Evolutionary conservation across 2,329 filamentous ascomycete species (phyloP).

Genomic region (Lasiodiplodia hormozganensis): DNA sequence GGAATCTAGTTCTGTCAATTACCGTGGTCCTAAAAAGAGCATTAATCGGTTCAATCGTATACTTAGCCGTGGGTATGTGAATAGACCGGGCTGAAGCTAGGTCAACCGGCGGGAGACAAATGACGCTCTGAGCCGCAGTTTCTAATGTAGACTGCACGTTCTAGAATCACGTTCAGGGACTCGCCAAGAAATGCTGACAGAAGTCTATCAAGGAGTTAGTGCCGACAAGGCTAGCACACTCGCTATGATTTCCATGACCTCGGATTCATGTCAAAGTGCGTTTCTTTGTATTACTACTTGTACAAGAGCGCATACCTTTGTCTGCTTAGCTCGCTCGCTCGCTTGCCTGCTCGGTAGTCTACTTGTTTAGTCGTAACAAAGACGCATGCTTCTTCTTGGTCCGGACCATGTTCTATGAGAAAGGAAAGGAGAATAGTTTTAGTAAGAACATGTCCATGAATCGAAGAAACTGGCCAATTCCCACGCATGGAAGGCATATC

Average conservation of each 20-base stretch:
- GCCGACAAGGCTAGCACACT: neutral
- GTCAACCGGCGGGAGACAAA: too few species aligned
- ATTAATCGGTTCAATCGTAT: too few species aligned
- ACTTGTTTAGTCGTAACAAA: neutral
- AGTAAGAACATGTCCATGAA: neutral
- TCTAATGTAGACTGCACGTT: too few species aligned
- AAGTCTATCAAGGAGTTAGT: neutral
- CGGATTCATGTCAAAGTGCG: neutral
- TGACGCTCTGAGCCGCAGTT: too few species aligned
- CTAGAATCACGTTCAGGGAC: neutral
- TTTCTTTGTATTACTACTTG: neutral
- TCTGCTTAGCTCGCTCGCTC: neutral
- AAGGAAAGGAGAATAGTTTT: neutral
- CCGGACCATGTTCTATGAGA: neutral
- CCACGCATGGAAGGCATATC: neutral
- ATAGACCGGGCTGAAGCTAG: too few species aligned
- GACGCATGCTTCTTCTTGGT: neutral
- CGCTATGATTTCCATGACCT: neutral
- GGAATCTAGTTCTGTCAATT: too few species aligned
- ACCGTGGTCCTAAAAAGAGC: too few species aligned
- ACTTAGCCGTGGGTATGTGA: too few species aligned
- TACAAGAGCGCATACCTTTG: slow-evolving; percentile 16
- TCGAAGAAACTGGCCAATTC: neutral
- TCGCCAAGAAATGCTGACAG: neutral
- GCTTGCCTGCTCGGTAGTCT: neutral